Conservation (phyloP, 2,329 filamentous ascomycete species). For the Pseudogymnoascus sp. region DNA sequence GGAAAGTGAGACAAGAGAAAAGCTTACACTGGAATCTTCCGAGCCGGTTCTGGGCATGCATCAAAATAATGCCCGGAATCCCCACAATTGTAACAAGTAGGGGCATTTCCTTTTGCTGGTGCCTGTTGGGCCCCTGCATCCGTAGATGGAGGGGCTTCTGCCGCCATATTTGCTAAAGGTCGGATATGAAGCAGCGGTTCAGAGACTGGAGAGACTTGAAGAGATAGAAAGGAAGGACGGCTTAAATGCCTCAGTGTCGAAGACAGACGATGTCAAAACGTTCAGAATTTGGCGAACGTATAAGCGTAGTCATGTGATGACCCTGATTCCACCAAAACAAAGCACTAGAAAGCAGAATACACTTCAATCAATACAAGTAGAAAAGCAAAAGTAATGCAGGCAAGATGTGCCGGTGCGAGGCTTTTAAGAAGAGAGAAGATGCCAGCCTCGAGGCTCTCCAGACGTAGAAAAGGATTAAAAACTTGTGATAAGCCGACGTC, state of each 20-base stretch:
- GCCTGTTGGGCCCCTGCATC: background rate
- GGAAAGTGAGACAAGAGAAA: constrained; percentile 9
- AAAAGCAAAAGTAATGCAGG: constrained; percentile 1
- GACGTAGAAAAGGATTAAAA: constrained; percentile 6
- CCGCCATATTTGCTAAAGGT: background rate
- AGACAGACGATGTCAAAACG: background rate
- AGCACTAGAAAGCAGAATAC: background rate
- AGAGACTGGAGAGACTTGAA: background rate
- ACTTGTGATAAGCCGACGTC: background rate
- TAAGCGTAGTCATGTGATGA: constrained; percentile 2
- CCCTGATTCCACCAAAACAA: background rate
- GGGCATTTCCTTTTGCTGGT: constrained; percentile 4
- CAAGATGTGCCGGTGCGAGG: background rate
- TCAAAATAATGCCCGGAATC: constrained; percentile 43
- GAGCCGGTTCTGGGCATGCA: constrained; percentile 44
- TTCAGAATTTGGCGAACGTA: background rate
- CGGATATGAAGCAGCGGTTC: background rate
- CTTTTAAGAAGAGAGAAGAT: constrained; percentile 1
- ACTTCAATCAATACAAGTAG: background rate
- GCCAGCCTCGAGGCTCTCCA: background rate
- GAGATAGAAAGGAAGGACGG: background rate
- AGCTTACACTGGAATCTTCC: constrained; percentile 43
- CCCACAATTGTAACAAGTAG: constrained; percentile 46
- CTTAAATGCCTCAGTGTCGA: background rate
- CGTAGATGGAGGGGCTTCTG: background rate